Conservation (phyloP, 768 basidiomycete species). For the Mycena alexandri region DNA sequence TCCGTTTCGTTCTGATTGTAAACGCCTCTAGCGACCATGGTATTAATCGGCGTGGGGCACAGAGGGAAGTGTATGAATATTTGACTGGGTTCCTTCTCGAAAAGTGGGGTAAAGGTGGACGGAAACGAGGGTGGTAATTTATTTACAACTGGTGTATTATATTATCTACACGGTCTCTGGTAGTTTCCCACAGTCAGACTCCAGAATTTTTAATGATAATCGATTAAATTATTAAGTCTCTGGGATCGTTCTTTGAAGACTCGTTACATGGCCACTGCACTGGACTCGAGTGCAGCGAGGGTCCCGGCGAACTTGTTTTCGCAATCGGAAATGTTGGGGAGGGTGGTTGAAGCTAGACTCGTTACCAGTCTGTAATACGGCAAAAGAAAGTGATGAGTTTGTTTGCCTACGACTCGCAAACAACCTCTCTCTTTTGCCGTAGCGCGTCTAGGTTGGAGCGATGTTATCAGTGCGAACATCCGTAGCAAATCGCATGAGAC, state of each 20-base stretch:
- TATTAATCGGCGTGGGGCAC: slow-evolving; percentile 80
- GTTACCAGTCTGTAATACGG: too few species aligned
- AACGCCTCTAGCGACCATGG: slow-evolving; percentile 76
- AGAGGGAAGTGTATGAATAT: slow-evolving; percentile 88
- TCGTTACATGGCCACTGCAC: slow-evolving; percentile 1
- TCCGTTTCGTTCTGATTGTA: slow-evolving; percentile 26
- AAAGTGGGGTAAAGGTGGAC: slow-evolving; percentile 92
- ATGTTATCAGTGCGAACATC: neutral
- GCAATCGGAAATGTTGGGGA: neutral
- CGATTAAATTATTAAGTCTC: too few species aligned
- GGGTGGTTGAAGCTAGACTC: too few species aligned
- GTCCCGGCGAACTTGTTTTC: neutral
- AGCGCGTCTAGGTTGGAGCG: neutral
- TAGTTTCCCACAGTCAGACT: too few species aligned
- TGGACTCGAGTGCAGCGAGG: neutral
- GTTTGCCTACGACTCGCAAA: too few species aligned
- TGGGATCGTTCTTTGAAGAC: neutral
- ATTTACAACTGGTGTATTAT: slow-evolving; percentile 10
- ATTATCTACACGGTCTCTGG: slow-evolving; percentile 5
- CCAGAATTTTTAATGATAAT: too few species aligned
- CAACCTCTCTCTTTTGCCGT: too few species aligned
- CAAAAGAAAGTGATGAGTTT: too few species aligned
- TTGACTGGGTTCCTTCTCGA: slow-evolving; percentile 88
- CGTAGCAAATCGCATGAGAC: slow-evolving; percentile 10
- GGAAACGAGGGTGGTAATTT: slow-evolving; percentile 68